Percentiles rank a stretch among this genome's conserved stretches.
Evolutionary conservation across 805 yeast genomes (phyloP).

Genomic region (Candida xyloterini): DNA sequence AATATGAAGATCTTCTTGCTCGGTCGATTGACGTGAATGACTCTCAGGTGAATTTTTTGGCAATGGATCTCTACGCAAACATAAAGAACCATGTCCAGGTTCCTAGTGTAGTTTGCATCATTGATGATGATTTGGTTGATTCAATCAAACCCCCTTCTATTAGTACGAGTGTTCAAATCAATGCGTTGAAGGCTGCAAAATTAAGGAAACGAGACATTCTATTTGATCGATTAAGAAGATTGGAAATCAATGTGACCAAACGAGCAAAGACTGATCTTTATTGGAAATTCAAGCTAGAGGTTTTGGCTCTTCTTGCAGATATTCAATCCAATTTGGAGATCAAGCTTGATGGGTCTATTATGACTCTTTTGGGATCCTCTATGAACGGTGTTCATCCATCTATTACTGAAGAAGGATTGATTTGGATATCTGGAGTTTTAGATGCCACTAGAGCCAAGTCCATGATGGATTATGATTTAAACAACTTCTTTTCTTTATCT

Average conservation of each 20-base stretch:
- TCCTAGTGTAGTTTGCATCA: conserved; percentile 51
- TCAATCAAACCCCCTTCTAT: conserved; percentile 59
- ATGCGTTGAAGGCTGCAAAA: conserved; percentile 61
- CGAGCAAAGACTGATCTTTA: conserved; percentile 31
- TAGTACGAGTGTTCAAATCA: conserved; percentile 52
- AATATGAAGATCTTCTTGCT: conserved; percentile 47
- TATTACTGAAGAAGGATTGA: conserved; percentile 55
- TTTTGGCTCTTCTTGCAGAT: conserved; percentile 47
- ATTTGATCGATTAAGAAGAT: conserved; percentile 36
- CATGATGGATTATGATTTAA: background rate
- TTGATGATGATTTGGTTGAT: conserved; percentile 43
- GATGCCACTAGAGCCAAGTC: conserved; percentile 25
- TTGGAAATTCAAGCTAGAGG: conserved; percentile 56
- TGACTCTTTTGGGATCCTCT: conserved; percentile 43
- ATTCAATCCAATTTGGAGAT: conserved; percentile 55
- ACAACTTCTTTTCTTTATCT: conserved; percentile 28
- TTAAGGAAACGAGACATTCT: conserved; percentile 49
- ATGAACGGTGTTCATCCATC: conserved; percentile 67
- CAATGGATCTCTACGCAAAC: conserved; percentile 48
- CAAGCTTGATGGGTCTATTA: conserved; percentile 37
- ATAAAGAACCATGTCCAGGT: conserved; percentile 42
- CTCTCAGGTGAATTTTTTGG: conserved; percentile 48
- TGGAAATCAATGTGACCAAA: conserved; percentile 40
- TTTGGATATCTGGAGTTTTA: conserved; percentile 54
- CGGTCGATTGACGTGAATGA: conserved; percentile 57